Conservation (phyloP, 2,329 filamentous ascomycete genomes). For the Beauveria scarabaeidicola region DNA sequence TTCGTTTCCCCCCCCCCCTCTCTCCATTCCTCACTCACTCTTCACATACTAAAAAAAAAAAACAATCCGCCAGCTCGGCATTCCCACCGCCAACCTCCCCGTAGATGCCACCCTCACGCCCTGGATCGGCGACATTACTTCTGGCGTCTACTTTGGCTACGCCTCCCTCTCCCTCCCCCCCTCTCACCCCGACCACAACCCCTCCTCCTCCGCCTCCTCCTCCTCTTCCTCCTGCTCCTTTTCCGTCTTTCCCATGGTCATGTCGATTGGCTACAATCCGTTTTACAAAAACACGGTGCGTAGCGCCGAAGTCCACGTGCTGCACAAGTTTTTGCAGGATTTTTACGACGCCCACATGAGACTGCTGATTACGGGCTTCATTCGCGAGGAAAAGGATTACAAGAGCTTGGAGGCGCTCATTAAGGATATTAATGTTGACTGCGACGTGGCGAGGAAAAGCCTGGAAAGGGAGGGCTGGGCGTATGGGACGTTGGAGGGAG, state of each 20-base stretch:
- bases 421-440: constrained; percentile 82
- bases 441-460: constrained; percentile 69
- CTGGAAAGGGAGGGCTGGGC: constrained; percentile 57
- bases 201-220: constrained; percentile 15
- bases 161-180: constrained; percentile 59
- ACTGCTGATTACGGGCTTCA: constrained; percentile 74
- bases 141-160: constrained; percentile 92
- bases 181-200: constrained; percentile 33
- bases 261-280: constrained; percentile 94
- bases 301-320: constrained; percentile 82
- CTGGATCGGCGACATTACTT: constrained; percentile 56
- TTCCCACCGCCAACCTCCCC: constrained; percentile 89
- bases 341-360: constrained; percentile 82
- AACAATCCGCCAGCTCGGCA: constrained; percentile 59
- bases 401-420: constrained; percentile 73
- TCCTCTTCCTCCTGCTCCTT: constrained; percentile 22
- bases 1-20: constrained; percentile 27
- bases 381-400: constrained; percentile 86
- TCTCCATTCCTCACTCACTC: neutral
- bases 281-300: constrained; percentile 90
- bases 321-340: constrained; percentile 67
- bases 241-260: constrained; percentile 71
- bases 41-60: neutral
- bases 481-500: constrained; percentile 27
- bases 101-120: constrained; percentile 53